These are phyloP conservation scores for Aspergillus terreus DNA, from an alignment of 2,329 filamentous ascomycete species.

Conservation along the genomic window DNA sequence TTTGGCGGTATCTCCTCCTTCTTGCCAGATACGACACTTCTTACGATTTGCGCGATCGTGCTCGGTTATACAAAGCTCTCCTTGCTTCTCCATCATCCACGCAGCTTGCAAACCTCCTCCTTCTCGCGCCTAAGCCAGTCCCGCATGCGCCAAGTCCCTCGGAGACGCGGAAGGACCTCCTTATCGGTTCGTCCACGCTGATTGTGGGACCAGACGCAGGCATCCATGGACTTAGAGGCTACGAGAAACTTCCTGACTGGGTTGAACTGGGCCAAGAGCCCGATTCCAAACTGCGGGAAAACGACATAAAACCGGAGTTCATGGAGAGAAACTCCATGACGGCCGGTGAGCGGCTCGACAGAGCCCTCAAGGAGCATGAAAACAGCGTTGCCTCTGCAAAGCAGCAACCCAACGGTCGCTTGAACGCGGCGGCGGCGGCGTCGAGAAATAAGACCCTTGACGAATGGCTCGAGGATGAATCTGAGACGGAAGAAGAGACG, in stretches of 20 bases:
- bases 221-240: conserved; percentile 71
- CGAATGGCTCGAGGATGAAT: conserved; percentile 76
- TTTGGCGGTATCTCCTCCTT: conserved; percentile 82
- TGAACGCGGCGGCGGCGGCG: conserved; percentile 14
- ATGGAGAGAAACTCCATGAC: conserved; percentile 30
- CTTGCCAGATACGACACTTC: conserved; percentile 90
- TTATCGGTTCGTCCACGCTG: conserved; percentile 79
- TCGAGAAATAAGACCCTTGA: conserved; percentile 76
- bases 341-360: conserved; percentile 42
- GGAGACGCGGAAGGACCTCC: conserved; percentile 71
- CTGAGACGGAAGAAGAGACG: conserved; percentile 51
- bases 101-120: conserved; percentile 83
- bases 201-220: conserved; percentile 75
- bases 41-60: conserved; percentile 89
- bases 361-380: conserved; percentile 42
- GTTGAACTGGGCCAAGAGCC: conserved; percentile 77
- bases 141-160: conserved; percentile 88
- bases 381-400: conserved; percentile 15
- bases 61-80: conserved; percentile 81
- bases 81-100: conserved; percentile 69
- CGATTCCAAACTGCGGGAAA: conserved; percentile 67
- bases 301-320: conserved; percentile 41
- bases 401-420: conserved; percentile 14
- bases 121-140: conserved; percentile 90
- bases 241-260: conserved; percentile 79